These are phyloP conservation scores for Claviceps sp. DNA, from an alignment of 2,329 filamentous ascomycete species.

Conservation along the genomic window DNA sequence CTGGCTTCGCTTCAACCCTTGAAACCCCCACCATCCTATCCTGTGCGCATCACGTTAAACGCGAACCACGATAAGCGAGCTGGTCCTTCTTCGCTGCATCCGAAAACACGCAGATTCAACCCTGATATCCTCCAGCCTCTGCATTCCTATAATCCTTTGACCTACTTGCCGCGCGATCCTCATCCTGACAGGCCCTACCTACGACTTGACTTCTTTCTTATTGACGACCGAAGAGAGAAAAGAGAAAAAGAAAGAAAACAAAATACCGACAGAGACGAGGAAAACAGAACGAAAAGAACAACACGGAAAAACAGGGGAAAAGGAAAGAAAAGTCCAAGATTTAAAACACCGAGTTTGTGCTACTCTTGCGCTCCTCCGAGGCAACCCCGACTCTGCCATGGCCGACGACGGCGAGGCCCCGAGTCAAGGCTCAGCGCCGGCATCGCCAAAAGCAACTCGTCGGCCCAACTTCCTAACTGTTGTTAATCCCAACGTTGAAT, in stretches of 20 bases:
- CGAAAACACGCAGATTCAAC: not conserved
- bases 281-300: too few species aligned
- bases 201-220: too few species aligned
- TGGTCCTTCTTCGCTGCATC: not conserved
- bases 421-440: conserved; percentile 17
- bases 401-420: conserved; percentile 17
- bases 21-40: not conserved
- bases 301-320: too few species aligned
- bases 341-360: not conserved
- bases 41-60: not conserved
- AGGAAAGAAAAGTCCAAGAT: not conserved
- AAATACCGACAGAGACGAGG: too few species aligned
- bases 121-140: not conserved
- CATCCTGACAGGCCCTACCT: not conserved
- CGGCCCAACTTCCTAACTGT: conserved; percentile 15
- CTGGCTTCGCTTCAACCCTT: not conserved
- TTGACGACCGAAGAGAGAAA: not conserved
- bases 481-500: conserved; percentile 16
- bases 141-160: not conserved
- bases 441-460: conserved; percentile 20
- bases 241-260: too few species aligned
- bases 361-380: not conserved
- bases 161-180: not conserved
- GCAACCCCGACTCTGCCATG: conserved; percentile 13
- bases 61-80: not conserved